Conservation (phyloP, 2,329 filamentous ascomycete species). For the Rhynchosporium agropyri region DNA sequence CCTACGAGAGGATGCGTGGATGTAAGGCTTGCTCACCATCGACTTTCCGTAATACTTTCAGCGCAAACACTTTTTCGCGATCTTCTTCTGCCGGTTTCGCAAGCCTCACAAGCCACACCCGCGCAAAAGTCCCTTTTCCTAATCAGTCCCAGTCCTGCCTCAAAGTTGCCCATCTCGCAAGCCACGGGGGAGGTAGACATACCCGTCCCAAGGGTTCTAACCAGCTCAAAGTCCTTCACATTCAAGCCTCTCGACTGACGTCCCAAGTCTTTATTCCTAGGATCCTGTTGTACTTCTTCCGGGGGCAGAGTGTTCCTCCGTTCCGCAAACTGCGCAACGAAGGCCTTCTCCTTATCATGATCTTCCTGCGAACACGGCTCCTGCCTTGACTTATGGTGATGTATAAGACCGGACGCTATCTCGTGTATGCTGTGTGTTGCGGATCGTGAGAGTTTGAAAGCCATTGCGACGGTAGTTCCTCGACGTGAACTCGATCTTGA, state of each 20-base stretch:
- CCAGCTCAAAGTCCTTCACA: constrained; percentile 67
- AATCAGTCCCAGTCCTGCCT: constrained; percentile 23
- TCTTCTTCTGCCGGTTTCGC: constrained; percentile 56
- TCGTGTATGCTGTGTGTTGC: constrained; percentile 19
- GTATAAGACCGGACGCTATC: constrained; percentile 18
- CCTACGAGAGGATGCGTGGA: not conserved
- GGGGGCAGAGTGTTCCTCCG: constrained; percentile 31
- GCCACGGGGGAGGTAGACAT: constrained; percentile 37
- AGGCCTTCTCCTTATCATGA: constrained; percentile 37
- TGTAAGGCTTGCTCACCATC: constrained; percentile 46
- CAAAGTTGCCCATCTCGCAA: constrained; percentile 2
- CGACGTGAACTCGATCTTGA: not conserved
- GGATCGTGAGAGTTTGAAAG: constrained; percentile 10
- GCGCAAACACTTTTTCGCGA: constrained; percentile 70
- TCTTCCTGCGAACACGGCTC: constrained; percentile 18
- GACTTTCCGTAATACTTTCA: constrained; percentile 76
- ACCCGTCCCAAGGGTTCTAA: constrained; percentile 79
- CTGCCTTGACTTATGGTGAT: constrained; percentile 13
- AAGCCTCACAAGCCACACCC: constrained; percentile 76
- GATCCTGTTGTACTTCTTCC: constrained; percentile 34
- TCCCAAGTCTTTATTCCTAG: constrained; percentile 38
- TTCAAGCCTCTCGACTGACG: constrained; percentile 41
- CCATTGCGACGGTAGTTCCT: constrained; percentile 17
- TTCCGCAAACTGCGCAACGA: constrained; percentile 36
- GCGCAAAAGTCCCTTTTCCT: constrained; percentile 71